Base-by-base conservation (phyloP, 768 basidiomycete species). In the Suillus subaureus region DNA sequence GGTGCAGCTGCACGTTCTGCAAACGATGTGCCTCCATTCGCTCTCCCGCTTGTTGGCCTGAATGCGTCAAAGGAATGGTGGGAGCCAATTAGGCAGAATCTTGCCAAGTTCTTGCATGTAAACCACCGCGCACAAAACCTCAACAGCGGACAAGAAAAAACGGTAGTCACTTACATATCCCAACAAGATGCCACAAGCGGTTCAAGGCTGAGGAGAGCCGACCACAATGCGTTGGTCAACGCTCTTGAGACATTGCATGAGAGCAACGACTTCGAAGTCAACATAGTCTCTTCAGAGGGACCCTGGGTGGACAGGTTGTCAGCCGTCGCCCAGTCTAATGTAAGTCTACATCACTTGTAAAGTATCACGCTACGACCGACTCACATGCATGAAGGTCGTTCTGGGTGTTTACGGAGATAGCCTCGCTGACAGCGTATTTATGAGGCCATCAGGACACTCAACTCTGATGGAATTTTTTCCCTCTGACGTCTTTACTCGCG, bases 381-480 rank as follows among this genome's bases (percentile, higher is more conserved):
- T 61, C 56, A 68, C 56, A 70, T 47, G 12, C 37, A 55, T 64
- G 12, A 66, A 90, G 89, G 76, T 91, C 64, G 76, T 91, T 35
- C 68, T 92, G 43, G 87, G 89, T 45, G 84, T 86, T 21, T 79
- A 87, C 69, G 85, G 89, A 4, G 72, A 79, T 61, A 84, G 88
- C 67, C 82, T 93, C 35, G 80, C 90, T 68, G 91, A 94, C 72
- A 76, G 85, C 62, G 75, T 90, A 18, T 93, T 88, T 79, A 87
- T 94, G 85, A 85, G 84, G 64, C 84, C 84, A 6, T 84, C 86
- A 26, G 70, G 81, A 18, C 79, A 83, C 28, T 82, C 90, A 26
- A 87, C 88, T 4, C 80, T 94, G 45, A 85, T 94, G 79, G 93
- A 96, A 77, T 82, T 94, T 70, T 93, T 91, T 77, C 89, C 87